These are phyloP conservation scores for Chaetomium strumarium DNA, from an alignment of 2,329 filamentous ascomycete species.

Conservation along the genomic window DNA sequence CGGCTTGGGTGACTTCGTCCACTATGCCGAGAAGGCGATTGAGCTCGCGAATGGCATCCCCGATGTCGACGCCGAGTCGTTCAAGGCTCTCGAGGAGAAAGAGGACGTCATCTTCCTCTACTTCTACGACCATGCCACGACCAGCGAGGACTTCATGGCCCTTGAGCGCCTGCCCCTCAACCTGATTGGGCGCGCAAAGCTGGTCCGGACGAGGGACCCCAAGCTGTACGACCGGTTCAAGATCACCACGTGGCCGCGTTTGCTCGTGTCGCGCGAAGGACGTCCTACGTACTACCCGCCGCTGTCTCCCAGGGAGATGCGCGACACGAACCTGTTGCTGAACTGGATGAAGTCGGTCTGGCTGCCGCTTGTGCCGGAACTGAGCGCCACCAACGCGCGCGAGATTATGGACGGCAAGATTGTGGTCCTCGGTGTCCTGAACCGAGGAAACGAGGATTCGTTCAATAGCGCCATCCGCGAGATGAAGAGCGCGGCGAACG, in stretches of 20 bases:
- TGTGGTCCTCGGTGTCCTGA: slow-evolving; percentile 88
- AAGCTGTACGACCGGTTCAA: slow-evolving; percentile 77
- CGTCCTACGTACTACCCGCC: slow-evolving; percentile 86
- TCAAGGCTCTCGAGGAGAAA: slow-evolving; percentile 80
- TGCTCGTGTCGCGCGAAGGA: slow-evolving; percentile 83
- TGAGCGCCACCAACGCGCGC: slow-evolving; percentile 82
- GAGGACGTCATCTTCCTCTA: slow-evolving; percentile 97
- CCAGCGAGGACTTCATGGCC: slow-evolving; percentile 83
- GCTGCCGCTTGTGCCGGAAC: slow-evolving; percentile 90
- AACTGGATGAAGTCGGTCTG: slow-evolving; percentile 95
- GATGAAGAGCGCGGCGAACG: slow-evolving; percentile 89
- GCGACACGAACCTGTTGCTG: slow-evolving; percentile 73
- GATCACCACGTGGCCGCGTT: slow-evolving; percentile 92
- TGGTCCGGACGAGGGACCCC: slow-evolving; percentile 84
- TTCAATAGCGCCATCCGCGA: slow-evolving; percentile 76
- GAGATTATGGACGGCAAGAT: slow-evolving; percentile 94
- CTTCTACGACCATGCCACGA: slow-evolving; percentile 95
- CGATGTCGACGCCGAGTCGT: slow-evolving; percentile 70
- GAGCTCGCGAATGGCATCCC: slow-evolving; percentile 70
- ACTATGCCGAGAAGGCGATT: slow-evolving; percentile 80
- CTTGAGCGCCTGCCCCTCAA: slow-evolving; percentile 80
- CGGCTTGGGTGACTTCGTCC: slow-evolving; percentile 82
- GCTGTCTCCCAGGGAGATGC: slow-evolving; percentile 85
- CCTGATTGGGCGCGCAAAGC: slow-evolving; percentile 82
- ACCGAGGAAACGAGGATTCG: slow-evolving; percentile 70